phyloP scores from a whole-genome alignment of 2,329 filamentous ascomycete species.

The Hypomyces rosellus region DNA sequence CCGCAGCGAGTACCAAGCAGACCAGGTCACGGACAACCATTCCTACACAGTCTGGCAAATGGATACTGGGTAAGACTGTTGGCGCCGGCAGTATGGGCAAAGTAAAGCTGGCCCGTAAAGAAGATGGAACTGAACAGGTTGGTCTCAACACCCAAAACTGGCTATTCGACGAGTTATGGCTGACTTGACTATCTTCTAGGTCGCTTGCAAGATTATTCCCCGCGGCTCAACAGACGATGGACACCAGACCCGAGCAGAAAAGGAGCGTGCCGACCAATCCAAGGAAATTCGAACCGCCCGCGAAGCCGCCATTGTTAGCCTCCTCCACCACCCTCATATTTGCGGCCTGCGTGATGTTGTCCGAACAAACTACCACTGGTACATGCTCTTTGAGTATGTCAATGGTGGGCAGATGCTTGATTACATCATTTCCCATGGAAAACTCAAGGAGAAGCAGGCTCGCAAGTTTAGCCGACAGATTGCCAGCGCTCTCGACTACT shows the following conservation, averaged over 20 bases:
- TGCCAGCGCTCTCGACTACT: conserved; percentile 92
- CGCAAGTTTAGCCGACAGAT: conserved; percentile 97
- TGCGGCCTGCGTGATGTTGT: conserved; percentile 94
- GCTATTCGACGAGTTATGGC: not conserved
- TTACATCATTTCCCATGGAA: conserved; percentile 97
- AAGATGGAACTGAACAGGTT: conserved; percentile 87
- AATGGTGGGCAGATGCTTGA: conserved; percentile 99
- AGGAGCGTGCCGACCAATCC: conserved; percentile 87
- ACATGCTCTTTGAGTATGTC: conserved; percentile 99
- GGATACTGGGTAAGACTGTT: conserved; percentile 93
- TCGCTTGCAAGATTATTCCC: conserved; percentile 95
- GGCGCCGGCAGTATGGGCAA: conserved; percentile 98
- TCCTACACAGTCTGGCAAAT: conserved; percentile 83
- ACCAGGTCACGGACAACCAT: conserved; percentile 71
- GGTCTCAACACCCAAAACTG: conserved; percentile 17
- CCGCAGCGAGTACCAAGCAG: conserved; percentile 39
- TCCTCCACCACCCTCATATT: conserved; percentile 91
- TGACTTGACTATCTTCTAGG: conserved; percentile 42
- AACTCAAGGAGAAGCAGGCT: conserved; percentile 96
- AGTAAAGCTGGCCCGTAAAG: conserved; percentile 89
- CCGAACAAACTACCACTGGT: conserved; percentile 97
- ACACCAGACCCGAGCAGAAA: conserved; percentile 62
- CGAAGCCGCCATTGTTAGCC: conserved; percentile 91
- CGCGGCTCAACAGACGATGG: conserved; percentile 84
- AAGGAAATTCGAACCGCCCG: conserved; percentile 93